Evolutionary conservation across 306 rosid genomes (phyloP), one percentile per base, ranked within the genome.

Genomic region (Dalbergia oliveri): DNA sequence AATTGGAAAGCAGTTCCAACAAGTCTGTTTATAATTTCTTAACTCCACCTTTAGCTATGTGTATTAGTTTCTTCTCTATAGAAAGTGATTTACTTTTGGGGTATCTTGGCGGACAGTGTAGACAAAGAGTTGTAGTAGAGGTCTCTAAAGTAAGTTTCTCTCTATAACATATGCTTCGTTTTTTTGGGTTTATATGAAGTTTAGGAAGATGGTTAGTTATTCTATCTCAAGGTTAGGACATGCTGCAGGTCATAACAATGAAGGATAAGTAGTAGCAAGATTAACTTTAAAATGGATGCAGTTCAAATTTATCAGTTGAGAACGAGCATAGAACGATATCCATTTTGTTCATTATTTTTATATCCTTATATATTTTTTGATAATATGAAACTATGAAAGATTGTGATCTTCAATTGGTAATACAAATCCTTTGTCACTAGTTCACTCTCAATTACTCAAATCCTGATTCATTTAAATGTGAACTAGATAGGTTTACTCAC

Each of bases 61-160:
- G 23, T 37, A 49, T 50, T 13, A 15, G 31, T 5, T 66, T 7
- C 14, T 45, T 23, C 18, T 62, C 11, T 41, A 31, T 21, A 51
- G 49, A 76, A 50, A 26, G 31, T 77, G 5, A 41, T 61, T 76
- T 23, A 39, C 39, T 26, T 67, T 23, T 2, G 0, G 5, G 9
- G 4, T 76, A 51, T 69, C 23, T 60, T 49, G 44, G 85, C 67
- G 11, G 61, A 59, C 9, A 61, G 16, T 16, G 61, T 15, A 82
- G 19, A 75, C 66, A 59, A 59, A 34, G 23, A 68, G 69, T 66
- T 69, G 82, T 61, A 37, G 6, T 63, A 19, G 13, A 39, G 76
- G 43, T 64, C 56, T 64, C 56, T 63, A 71, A 63, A 56, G 64
- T 56, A 19, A 26, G 21, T 13, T 65, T 56, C n/a, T 45, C 69